Percentiles rank a stretch among this genome's conserved stretches.
phyloP scores from a whole-genome alignment of 2,329 filamentous ascomycete genomes.

The Proliferodiscus dingleyae region DNA sequence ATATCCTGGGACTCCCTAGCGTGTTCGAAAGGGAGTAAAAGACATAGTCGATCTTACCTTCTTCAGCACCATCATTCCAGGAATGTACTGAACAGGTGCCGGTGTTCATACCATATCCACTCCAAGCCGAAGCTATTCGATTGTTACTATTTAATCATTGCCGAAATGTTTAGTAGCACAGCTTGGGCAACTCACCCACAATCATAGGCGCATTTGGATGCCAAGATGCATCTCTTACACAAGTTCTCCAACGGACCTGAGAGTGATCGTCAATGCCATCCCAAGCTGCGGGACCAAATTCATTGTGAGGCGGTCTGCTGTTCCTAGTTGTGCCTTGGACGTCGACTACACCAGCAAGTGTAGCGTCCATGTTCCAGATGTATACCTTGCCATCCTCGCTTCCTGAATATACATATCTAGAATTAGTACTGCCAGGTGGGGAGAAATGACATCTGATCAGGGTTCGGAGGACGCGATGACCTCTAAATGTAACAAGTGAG shows the following conservation, averaged over 20 bases:
- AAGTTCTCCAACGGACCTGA: constrained; percentile 52
- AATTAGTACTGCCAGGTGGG: constrained; percentile 78
- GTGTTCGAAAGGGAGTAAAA: too few relatives aligned
- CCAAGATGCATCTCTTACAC: constrained; percentile 68
- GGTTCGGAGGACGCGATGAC: constrained; percentile 83
- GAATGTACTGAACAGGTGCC: constrained; percentile 64
- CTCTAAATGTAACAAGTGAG: constrained; percentile 87
- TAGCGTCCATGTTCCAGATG: constrained; percentile 91
- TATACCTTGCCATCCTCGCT: constrained; percentile 86
- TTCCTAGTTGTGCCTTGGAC: constrained; percentile 66
- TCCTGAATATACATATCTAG: constrained; percentile 88
- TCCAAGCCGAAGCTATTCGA: constrained; percentile 59
- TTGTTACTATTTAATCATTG: constrained; percentile 9
- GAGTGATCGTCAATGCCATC: constrained; percentile 22
- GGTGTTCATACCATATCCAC: constrained; percentile 58
- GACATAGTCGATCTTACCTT: constrained; percentile 14
- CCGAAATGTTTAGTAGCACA: constrained; percentile 2
- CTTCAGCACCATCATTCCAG: constrained; percentile 58
- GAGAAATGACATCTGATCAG: constrained; percentile 95
- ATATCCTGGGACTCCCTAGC: too few relatives aligned
- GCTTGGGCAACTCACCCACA: constrained; percentile 31
- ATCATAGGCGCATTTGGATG: constrained; percentile 65
- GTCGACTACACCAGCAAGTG: constrained; percentile 70
- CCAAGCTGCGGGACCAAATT: constrained; percentile 20
- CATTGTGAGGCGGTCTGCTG: constrained; percentile 48